Percentiles rank a stretch among this genome's conserved stretches.
These are phyloP conservation scores for Rhazya stricta DNA, from an alignment of 257 asterid genomes.

Conservation along the genomic window DNA sequence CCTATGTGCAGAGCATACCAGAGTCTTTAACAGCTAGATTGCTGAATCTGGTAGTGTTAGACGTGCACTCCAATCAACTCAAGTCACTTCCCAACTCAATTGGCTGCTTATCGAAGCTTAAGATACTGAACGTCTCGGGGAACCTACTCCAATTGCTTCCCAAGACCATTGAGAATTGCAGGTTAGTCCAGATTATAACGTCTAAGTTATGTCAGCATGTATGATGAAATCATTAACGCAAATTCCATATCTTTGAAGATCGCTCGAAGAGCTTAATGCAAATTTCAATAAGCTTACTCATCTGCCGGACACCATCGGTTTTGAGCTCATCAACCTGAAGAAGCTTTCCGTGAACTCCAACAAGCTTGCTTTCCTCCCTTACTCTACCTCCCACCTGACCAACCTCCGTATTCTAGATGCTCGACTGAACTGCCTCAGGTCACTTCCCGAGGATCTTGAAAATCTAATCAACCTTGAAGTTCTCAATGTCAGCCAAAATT, in stretches of 20 bases:
- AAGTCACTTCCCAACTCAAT: conserved; percentile 75
- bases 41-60: conserved; percentile 54
- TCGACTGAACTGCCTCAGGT: conserved; percentile 69
- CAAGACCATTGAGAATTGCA: conserved; percentile 73
- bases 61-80: conserved; percentile 80
- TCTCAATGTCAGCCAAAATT: conserved; percentile 81
- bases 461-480: conserved; percentile 62
- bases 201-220: too few relatives aligned
- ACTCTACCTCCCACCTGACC: conserved; percentile 72
- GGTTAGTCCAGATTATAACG: conserved; percentile 35
- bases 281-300: conserved; percentile 72
- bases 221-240: too few relatives aligned
- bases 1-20: conserved; percentile 78
- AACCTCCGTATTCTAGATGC: conserved; percentile 70
- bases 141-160: conserved; percentile 67
- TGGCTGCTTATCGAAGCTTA: conserved; percentile 80
- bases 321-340: conserved; percentile 59
- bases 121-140: conserved; percentile 67
- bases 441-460: conserved; percentile 84
- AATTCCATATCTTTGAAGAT: conserved; percentile 51
- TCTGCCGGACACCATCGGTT: conserved; percentile 75
- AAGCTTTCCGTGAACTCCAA: conserved; percentile 73
- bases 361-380: conserved; percentile 64
- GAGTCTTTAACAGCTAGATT: conserved; percentile 79
- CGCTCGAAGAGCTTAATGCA: conserved; percentile 70